Conservation (phyloP, 2,329 filamentous ascomycete genomes). For the Botryosphaeria agaves region DNA sequence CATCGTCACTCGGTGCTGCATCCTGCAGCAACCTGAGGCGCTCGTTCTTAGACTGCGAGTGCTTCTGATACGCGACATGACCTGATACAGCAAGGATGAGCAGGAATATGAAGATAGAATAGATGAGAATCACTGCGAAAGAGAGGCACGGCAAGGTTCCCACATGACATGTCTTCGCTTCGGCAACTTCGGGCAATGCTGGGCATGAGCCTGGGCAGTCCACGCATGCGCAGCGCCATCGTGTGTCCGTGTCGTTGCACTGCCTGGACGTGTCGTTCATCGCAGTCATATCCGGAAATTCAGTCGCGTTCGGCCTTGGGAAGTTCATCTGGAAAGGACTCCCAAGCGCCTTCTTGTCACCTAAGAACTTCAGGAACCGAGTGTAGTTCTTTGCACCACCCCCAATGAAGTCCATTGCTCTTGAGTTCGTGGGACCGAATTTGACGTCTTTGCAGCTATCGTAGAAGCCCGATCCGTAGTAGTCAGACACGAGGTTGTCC, state of each 20-base stretch:
- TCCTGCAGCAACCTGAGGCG: slow-evolving; percentile 78
- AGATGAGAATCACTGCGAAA: slow-evolving; percentile 78
- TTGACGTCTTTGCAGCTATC: slow-evolving; percentile 99
- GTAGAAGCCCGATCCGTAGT: slow-evolving; percentile 79
- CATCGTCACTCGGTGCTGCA: slow-evolving; percentile 68
- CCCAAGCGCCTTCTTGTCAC: slow-evolving; percentile 76
- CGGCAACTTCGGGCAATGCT: slow-evolving; percentile 56
- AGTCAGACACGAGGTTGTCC: slow-evolving; percentile 71
- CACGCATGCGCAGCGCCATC: slow-evolving; percentile 80
- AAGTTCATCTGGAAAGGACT: slow-evolving; percentile 99
- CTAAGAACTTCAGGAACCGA: slow-evolving; percentile 76
- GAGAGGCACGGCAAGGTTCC: slow-evolving; percentile 84
- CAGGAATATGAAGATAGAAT: slow-evolving; percentile 55
- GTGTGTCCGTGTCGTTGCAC: slow-evolving; percentile 77
- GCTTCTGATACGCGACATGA: slow-evolving; percentile 58
- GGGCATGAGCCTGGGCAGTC: slow-evolving; percentile 83
- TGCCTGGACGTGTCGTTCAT: slow-evolving; percentile 58
- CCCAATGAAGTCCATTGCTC: slow-evolving; percentile 90
- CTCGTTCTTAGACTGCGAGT: slow-evolving; percentile 59
- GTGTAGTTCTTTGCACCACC: slow-evolving; percentile 85
- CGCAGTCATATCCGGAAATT: slow-evolving; percentile 53
- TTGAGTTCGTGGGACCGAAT: slow-evolving; percentile 83
- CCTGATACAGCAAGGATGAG: slow-evolving; percentile 50
- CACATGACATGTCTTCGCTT: slow-evolving; percentile 58
- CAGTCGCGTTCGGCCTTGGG: slow-evolving; percentile 38